phyloP scores from a whole-genome alignment of 768 basidiomycete genomes.

The Boletus patriciae region DNA sequence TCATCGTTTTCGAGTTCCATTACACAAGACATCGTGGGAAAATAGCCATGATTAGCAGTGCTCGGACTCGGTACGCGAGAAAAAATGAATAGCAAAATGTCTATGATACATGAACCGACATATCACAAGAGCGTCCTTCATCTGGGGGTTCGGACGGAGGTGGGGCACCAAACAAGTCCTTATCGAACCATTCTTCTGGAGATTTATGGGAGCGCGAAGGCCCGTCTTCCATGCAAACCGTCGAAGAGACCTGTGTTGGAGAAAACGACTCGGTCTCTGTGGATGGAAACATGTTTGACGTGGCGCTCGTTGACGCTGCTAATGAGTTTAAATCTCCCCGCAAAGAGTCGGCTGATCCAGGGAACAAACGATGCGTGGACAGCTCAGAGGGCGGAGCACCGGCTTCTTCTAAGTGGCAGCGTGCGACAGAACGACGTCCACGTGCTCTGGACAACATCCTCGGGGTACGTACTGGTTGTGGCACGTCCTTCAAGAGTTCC shows the following conservation, averaged over 20 bases:
- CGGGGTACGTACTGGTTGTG: neutral
- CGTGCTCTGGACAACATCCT: conserved; percentile 1
- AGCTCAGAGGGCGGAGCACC: neutral
- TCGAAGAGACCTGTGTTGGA: conserved; percentile 1
- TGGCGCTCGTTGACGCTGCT: conserved; percentile 12
- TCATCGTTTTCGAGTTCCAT: conserved; percentile 49
- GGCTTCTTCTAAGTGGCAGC: neutral
- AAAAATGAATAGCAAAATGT: neutral
- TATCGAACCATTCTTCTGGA: conserved; percentile 9
- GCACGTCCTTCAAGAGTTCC: conserved; percentile 5
- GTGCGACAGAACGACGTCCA: neutral
- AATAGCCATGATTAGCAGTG: neutral
- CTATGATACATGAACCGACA: conserved; percentile 4
- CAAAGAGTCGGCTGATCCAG: conserved; percentile 6
- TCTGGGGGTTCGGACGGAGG: conserved; percentile 7
- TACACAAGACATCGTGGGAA: conserved; percentile 17
- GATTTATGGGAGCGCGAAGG: neutral
- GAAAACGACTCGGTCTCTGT: conserved; percentile 12
- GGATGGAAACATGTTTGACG: conserved; percentile 13
- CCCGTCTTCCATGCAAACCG: conserved; percentile 7
- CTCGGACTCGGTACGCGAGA: neutral
- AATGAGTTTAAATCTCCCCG: conserved; percentile 12
- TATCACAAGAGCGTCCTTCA: conserved; percentile 7
- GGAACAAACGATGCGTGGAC: conserved; percentile 11
- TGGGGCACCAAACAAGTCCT: neutral